These are phyloP conservation scores for Penicillium coffeae DNA, from an alignment of 495 filamentous ascomycete genomes.

Conservation along the genomic window DNA sequence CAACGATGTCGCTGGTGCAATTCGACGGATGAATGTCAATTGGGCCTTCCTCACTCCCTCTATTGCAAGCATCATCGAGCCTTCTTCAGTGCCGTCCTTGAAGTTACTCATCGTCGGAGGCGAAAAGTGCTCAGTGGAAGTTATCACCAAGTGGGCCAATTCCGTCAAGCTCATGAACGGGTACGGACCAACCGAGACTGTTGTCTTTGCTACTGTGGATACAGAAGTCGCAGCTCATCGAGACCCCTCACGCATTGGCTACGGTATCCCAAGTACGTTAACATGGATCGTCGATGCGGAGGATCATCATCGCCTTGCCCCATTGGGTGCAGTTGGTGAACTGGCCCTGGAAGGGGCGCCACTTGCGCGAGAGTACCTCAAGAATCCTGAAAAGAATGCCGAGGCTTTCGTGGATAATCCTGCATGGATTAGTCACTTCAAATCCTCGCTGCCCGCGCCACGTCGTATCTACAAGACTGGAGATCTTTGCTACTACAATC, in stretches of 20 bases:
- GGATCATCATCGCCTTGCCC: constrained; percentile 43
- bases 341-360: constrained; percentile 47
- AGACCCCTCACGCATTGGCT: constrained; percentile 47
- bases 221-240: constrained; percentile 24
- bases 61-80: constrained; percentile 47
- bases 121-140: constrained; percentile 45
- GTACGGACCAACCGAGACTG: constrained; percentile 58
- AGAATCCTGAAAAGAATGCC: constrained; percentile 48
- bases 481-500: constrained; percentile 50
- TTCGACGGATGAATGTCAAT: constrained; percentile 45
- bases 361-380: constrained; percentile 51
- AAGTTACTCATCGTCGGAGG: constrained; percentile 44
- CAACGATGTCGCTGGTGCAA: constrained; percentile 46
- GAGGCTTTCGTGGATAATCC: constrained; percentile 43
- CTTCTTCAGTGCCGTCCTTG: constrained; percentile 40
- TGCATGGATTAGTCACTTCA: constrained; percentile 29
- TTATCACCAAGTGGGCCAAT: constrained; percentile 53
- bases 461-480: constrained; percentile 47
- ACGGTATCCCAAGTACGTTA: constrained; percentile 38
- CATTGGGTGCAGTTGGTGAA: constrained; percentile 53
- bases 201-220: constrained; percentile 38
- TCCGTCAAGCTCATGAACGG: constrained; percentile 48
- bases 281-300: constrained; percentile 56
- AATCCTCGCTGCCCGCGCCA: constrained; percentile 17
- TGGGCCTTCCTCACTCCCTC: constrained; percentile 54